Base-by-base conservation (phyloP, 805 yeast species). In the Wickerhamomyces pijperi region DNA sequence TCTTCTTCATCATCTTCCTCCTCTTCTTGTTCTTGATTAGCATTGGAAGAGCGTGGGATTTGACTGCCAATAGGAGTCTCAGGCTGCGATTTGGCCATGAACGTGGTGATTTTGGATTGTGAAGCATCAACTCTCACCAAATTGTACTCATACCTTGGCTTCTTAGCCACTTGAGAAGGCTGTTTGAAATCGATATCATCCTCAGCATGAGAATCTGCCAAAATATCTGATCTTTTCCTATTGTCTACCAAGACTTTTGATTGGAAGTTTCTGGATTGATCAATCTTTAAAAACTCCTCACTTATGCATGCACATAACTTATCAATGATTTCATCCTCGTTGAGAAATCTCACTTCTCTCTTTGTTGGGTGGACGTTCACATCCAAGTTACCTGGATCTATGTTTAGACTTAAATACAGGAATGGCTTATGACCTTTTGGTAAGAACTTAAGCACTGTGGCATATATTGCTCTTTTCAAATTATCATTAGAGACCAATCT, bases 331-430 rank as follows among this genome's bases (percentile, higher is more conserved):
- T 88, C 97, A 35, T 82, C 92, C 50, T 92, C 97, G 55, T 76
- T 59, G 28, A 92, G 61, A 54, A 92, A 87, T 34, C 94, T 58
- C 2, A 92, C 97, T 50, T 90, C 97, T 42, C 90, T 70, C 49
- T 92, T 92, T 0, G 97, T 90, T 0, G 98, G 98, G 54, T 92
- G 98, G 13, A 92, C 79, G 54, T 92, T 92, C 14, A 92, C 97
- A 56, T 92, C 98, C 7, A 92, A 68, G 43, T 79, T 78, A 28
- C 60, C 61, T 1, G 96, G 83, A 18, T 68, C 63, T 2, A 92
- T 74, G 16, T 63, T 63, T n/a, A 92, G 55, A 36, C 83, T 68
- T 38, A 92, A 42, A 57, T 87, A 92, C 1, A 84, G 68, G 54
- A 92, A 92, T 0, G 94, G 81, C 46, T 69, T 74, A 34, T 66